Base-by-base conservation (phyloP, 148 eudicot species). In the Rhododendron mucronatum region DNA sequence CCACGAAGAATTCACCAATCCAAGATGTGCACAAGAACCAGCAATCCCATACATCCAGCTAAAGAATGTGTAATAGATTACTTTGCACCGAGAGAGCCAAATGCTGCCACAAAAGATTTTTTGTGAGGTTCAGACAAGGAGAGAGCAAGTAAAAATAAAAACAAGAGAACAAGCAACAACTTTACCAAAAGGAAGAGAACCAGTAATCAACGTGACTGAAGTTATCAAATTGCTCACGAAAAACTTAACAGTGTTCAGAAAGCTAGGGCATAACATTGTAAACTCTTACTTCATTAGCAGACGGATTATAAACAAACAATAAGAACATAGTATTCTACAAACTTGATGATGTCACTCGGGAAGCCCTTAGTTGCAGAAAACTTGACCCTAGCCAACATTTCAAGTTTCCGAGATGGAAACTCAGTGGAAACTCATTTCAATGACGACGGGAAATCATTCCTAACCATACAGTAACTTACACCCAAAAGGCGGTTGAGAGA, bases 1-100 rank as follows among this genome's bases (percentile, higher is more conserved):
- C 99, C 99, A 97, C 57, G 98, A 97, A 81, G 99, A 97, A 78
- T 97, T 97, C 82, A 97, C 99, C 98, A 97, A 95, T 53, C 90
- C 98, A 48, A 95, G 92, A 87, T 95, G 92, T 84, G 96, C 96
- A 90, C 88, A 92, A 44, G 98, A 94, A 85, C 99, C 99, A 78
- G 94, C 98, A 75, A 93, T 85, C 53, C 98, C 98, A 88, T 97
- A 97, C 95, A 97, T 85, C 96, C 95, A 92, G 91, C 94, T 89
- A 89, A 95, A 97, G 79, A 97, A 28, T n/a, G 88, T 86, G 87
- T 97, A 95, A 86, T 95, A 97, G 61, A 97, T 86, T 41, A 95
- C 87, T 89, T 97, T 97, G 92, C 92, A 93, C 89, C 88, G 88
- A 30, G 99, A 97, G 87, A 93, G 88, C 91, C 93, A 90, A 80